phyloP scores from a whole-genome alignment of 331 rosid genomes.

The Rosa hybrid region DNA sequence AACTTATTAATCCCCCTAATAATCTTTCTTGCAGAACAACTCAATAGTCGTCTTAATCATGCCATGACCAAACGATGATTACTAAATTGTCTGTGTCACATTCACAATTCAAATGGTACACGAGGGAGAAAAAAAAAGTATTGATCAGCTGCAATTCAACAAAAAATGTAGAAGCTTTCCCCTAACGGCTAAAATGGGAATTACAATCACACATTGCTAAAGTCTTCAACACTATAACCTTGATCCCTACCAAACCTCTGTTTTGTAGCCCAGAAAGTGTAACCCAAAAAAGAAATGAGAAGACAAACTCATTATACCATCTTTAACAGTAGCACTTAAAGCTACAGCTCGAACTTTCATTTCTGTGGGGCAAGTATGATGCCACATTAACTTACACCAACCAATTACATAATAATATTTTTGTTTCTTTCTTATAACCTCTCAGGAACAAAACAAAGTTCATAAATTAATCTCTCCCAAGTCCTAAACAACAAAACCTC shows the following conservation, averaged over 20 bases:
- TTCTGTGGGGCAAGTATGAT: not conserved
- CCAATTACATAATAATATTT: not conserved
- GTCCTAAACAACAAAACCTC: slow-evolving; percentile 1
- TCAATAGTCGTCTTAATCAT: not conserved
- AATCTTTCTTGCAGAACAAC: slow-evolving; percentile 1
- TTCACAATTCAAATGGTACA: not conserved
- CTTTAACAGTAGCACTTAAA: not conserved
- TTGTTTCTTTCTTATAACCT: not conserved
- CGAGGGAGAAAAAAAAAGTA: not conserved
- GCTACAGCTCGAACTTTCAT: slow-evolving; percentile 5
- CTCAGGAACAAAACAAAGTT: slow-evolving; percentile 15
- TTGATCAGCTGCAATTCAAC: not conserved
- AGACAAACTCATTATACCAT: slow-evolving; percentile 14
- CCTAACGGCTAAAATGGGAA: slow-evolving; percentile 24
- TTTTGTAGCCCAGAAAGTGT: slow-evolving; percentile 16
- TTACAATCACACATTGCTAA: not conserved
- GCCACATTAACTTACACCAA: slow-evolving; percentile 12
- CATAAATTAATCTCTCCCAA: not conserved
- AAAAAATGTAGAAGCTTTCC: slow-evolving; percentile 12
- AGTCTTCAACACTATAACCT: not conserved
- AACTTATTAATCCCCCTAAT: not conserved
- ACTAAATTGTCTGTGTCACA: not conserved
- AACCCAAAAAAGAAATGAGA: not conserved
- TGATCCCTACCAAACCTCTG: slow-evolving; percentile 12
- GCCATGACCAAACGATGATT: slow-evolving; percentile 9